Base-by-base conservation (phyloP, 31 red algal genomes). In the Endocladia muricata region DNA sequence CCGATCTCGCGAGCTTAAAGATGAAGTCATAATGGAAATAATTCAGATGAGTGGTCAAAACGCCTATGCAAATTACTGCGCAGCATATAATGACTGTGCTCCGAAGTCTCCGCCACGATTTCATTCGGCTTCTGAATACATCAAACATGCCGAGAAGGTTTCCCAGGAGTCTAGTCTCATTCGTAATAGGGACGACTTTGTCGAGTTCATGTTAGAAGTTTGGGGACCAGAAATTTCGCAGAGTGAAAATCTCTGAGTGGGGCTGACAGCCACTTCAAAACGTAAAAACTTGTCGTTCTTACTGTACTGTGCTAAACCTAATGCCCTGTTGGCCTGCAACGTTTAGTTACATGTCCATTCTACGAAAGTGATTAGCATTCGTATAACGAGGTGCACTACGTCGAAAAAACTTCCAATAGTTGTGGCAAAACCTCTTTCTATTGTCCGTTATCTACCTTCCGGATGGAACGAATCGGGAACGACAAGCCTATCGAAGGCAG, bases 51-150 rank as follows among this genome's bases (percentile, higher is more conserved):
- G 7, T 35, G 49, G 54, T 61, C 4, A 37, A 3, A 9, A 76
- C 3, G 73, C 73, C 3, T 76, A 60, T 40, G 34, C 38, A 67
- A 67, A 79, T 26, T 79, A 66, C 40, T 66, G 47, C 51, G 23
- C 32, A 31, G 60, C 76, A 49, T 79, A 66, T 38, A 67, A 67
- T 66, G 34, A 66, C 39, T 79, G 56, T 67, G 71, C 68, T 44
- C 68, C 35, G 37, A 0, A 37, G 17, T 37, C 43, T 0, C 40
- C 51, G 5, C 68, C 37, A 22, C 4, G 3, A 49, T 72, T 72
- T 49, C 25, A 21, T 6, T 72, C 68, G 7, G 13, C 6, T 23
- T 3, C 17, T 6, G 68, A 39, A 28, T 72, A n/a, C 21, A 51
- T 72, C 22, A 21, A 49, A 3, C 68, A 72, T 51, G 37, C 35